A percentile compares a stretch with the other conserved stretches of the same genome.
These are phyloP conservation scores for Takashimella koratensis DNA, from an alignment of 1,284 basidiomycete species.

Conservation along the genomic window DNA sequence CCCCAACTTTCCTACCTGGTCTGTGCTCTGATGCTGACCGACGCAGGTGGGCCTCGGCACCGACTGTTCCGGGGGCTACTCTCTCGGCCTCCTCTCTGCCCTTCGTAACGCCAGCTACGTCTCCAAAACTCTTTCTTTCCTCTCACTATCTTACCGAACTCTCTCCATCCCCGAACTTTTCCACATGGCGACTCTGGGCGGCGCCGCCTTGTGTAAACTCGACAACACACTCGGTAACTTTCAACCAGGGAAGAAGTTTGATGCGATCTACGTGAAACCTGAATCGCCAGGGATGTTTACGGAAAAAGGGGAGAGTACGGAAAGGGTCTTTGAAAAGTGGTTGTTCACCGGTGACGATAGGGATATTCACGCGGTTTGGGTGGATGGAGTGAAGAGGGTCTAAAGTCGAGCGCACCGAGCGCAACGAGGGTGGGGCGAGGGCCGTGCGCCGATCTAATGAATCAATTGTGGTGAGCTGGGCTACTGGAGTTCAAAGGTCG, in stretches of 20 bases:
- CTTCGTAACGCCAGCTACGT: slow-evolving; percentile 79
- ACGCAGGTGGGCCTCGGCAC: slow-evolving; percentile 89
- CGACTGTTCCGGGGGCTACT: slow-evolving; percentile 87
- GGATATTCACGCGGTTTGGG: slow-evolving; percentile 80
- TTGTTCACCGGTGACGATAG: slow-evolving; percentile 76
- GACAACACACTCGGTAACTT: slow-evolving; percentile 73
- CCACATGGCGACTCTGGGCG: slow-evolving; percentile 87
- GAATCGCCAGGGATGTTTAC: slow-evolving; percentile 56
- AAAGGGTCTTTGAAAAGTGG: slow-evolving; percentile 38
- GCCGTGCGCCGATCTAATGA: no score
- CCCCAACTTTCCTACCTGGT: no score
- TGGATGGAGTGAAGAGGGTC: slow-evolving; percentile 48
- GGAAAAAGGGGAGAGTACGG: slow-evolving; percentile 34
- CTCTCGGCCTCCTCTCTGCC: slow-evolving; percentile 74
- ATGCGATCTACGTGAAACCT: slow-evolving; percentile 71
- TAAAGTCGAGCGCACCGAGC: no score
- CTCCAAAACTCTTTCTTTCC: slow-evolving; percentile 64
- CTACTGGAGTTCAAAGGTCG: no score
- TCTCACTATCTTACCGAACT: slow-evolving; percentile 7
- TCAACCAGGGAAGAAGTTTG: slow-evolving; percentile 77
- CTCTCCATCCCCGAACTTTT: slow-evolving; percentile 73
- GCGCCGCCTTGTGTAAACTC: slow-evolving; percentile 77
- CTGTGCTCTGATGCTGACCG: no score
- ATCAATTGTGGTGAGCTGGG: no score
- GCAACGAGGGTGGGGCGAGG: no score